Conservation (phyloP, 1,284 basidiomycete species). For the Tilletiaria anomala region DNA sequence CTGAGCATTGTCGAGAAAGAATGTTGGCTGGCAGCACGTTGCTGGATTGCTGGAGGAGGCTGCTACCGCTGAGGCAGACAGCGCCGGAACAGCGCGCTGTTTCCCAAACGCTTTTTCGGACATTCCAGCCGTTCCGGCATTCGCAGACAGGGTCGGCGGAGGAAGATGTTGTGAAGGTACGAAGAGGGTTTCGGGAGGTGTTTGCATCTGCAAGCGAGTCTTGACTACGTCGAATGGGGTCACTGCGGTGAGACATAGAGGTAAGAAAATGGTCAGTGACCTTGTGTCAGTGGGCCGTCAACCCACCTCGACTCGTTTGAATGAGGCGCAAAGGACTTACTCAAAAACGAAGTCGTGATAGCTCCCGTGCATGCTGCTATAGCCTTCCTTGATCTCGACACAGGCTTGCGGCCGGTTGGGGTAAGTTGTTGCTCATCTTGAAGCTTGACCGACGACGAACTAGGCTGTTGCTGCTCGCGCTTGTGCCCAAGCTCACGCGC, state of each 20-base stretch:
- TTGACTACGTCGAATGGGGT: constrained; percentile 89
- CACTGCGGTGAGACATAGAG: constrained; percentile 48
- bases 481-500: not conserved
- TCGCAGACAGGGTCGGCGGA: no score
- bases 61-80: no score
- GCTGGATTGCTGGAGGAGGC: no score
- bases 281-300: no score
- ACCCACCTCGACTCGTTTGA: not conserved
- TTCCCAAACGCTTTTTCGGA: no score
- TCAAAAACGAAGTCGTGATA: constrained; percentile 65
- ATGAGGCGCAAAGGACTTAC: constrained; percentile 45
- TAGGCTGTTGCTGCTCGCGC: not conserved
- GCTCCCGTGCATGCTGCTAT: constrained; percentile 67
- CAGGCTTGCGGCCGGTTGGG: constrained; percentile 6
- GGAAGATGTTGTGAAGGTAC: constrained; percentile 13
- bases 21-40: no score
- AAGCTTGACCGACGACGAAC: not conserved
- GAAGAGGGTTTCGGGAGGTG: constrained; percentile 20
- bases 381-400: constrained; percentile 52
- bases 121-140: no score
- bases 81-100: no score
- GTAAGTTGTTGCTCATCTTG: not conserved
- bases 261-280: no score
- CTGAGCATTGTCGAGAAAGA: no score
- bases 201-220: constrained; percentile 73